Percentiles rank a stretch among this genome's conserved stretches.
Conservation (phyloP, 306 rosid species). For the Alnus rubra region DNA sequence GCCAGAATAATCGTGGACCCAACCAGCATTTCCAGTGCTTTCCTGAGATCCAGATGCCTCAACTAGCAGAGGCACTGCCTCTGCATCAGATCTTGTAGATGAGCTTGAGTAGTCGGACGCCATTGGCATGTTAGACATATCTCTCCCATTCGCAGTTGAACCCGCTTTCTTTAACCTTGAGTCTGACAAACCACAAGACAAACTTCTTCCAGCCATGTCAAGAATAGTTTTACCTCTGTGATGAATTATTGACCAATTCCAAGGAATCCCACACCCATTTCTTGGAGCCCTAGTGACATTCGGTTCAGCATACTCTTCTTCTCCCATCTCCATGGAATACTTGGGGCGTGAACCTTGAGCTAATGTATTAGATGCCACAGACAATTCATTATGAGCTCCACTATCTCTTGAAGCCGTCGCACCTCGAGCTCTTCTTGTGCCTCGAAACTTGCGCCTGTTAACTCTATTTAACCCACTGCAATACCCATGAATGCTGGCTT, state of each 20-base stretch:
- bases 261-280: slow-evolving; percentile 96
- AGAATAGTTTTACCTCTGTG: slow-evolving; percentile 84
- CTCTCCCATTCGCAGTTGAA: slow-evolving; percentile 57
- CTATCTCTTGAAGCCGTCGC: slow-evolving; percentile 67
- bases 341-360: slow-evolving; percentile 62
- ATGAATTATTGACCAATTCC: slow-evolving; percentile 99
- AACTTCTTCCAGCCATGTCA: slow-evolving; percentile 94
- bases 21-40: slow-evolving; percentile 73
- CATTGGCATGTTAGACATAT: slow-evolving; percentile 61
- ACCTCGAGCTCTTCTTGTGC: slow-evolving; percentile 64
- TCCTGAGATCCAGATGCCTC: slow-evolving; percentile 90
- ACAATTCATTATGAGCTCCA: slow-evolving; percentile 74
- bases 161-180: slow-evolving; percentile 67
- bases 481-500: slow-evolving; percentile 51
- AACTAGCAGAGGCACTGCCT: slow-evolving; percentile 81
- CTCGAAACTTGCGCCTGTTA: slow-evolving; percentile 76
- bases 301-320: slow-evolving; percentile 47
- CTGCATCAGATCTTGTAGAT: slow-evolving; percentile 66
- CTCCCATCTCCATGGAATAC: slow-evolving; percentile 64
- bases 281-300: slow-evolving; percentile 80
- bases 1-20: slow-evolving; percentile 82
- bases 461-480: slow-evolving; percentile 65
- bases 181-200: slow-evolving; percentile 93
- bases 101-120: slow-evolving; percentile 68
- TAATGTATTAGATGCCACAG: slow-evolving; percentile 87